A percentile compares a stretch with the other conserved stretches of the same genome.
These are phyloP conservation scores for Penicillium coprophilum DNA, from an alignment of 495 filamentous ascomycete species.

Conservation along the genomic window DNA sequence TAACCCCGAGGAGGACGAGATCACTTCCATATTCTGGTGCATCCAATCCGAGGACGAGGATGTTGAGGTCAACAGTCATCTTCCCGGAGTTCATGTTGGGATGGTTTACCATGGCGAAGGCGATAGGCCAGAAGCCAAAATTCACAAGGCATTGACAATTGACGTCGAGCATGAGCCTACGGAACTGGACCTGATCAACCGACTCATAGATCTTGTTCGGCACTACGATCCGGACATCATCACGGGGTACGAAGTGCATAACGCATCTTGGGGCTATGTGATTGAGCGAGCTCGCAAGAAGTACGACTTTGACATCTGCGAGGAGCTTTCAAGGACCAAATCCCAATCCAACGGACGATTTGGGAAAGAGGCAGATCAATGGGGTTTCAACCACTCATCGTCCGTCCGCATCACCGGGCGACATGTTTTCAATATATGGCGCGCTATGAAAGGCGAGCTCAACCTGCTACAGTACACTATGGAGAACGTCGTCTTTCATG, in stretches of 20 bases:
- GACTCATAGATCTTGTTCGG: constrained; percentile 83
- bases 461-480: constrained; percentile 91
- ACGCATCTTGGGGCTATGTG: constrained; percentile 89
- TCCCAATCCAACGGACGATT: constrained; percentile 75
- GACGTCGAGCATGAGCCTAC: constrained; percentile 71
- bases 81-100: constrained; percentile 61
- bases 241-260: constrained; percentile 94
- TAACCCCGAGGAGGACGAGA: constrained; percentile 86
- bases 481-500: constrained; percentile 95
- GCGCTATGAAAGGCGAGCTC: constrained; percentile 88
- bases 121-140: constrained; percentile 50
- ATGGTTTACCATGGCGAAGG: constrained; percentile 42
- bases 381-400: constrained; percentile 90
- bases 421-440: constrained; percentile 97
- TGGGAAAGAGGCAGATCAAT: constrained; percentile 81
- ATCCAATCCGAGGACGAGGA: constrained; percentile 69
- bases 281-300: constrained; percentile 83
- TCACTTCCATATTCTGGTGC: constrained; percentile 91
- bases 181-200: constrained; percentile 80
- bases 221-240: constrained; percentile 86
- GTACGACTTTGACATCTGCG: constrained; percentile 86
- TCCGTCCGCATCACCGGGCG: constrained; percentile 85
- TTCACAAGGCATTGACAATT: constrained; percentile 47
- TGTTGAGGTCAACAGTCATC: constrained; percentile 50
- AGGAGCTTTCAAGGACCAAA: constrained; percentile 87